A percentile compares a stretch with the other conserved stretches of the same genome.
Evolutionary conservation across 2,329 filamentous ascomycete species (phyloP).

Genomic region (Colletotrichum lupini): DNA sequence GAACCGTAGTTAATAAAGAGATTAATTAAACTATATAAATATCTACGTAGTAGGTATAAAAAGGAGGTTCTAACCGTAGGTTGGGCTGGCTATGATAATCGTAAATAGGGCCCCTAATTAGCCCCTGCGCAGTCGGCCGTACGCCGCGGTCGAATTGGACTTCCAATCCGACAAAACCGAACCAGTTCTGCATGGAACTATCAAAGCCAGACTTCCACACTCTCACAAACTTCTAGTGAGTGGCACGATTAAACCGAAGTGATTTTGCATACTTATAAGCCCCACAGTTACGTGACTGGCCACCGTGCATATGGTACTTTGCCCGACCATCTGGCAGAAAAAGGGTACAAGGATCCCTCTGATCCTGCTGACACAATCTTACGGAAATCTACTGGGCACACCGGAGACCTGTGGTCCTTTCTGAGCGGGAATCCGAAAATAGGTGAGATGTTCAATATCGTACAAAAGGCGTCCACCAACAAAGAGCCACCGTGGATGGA

Average conservation of each 20-base stretch:
- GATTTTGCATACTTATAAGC: background rate
- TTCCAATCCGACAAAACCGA: no score
- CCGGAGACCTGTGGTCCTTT: constrained; percentile 13
- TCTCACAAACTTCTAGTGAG: constrained; percentile 7
- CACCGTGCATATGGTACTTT: background rate
- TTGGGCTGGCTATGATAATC: no score
- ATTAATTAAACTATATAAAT: no score
- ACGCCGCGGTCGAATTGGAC: no score
- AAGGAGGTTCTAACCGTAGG: no score
- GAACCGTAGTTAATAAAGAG: no score
- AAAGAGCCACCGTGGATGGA: constrained; percentile 14
- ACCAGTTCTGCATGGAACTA: background rate
- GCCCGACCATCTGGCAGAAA: background rate
- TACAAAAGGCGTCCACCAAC: constrained; percentile 1
- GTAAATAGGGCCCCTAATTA: no score
- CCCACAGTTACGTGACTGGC: background rate
- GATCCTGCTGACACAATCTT: background rate
- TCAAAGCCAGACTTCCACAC: background rate
- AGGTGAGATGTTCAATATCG: constrained; percentile 6
- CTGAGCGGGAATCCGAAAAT: background rate
- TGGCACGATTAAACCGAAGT: background rate
- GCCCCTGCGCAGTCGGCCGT: no score
- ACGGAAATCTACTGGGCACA: background rate
- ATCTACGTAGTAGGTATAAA: no score
- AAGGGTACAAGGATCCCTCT: constrained; percentile 1